Evolutionary conservation across 176 grass and related monocot genomes (phyloP).

Genomic region (Microstegium vimineum): DNA sequence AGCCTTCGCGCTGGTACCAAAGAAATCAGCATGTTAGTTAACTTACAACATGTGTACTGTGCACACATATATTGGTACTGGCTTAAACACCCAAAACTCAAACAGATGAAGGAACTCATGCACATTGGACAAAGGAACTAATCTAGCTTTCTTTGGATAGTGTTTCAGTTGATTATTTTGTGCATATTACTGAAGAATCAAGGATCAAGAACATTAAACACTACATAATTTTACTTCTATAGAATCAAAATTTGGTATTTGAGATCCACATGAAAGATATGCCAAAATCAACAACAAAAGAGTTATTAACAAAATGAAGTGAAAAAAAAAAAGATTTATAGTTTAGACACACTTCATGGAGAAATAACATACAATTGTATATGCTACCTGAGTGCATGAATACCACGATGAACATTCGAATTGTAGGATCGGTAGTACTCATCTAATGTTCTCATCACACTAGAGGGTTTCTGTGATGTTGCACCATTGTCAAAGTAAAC

Average conservation of each 20-base stretch:
- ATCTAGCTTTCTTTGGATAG: background rate
- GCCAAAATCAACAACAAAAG: background rate
- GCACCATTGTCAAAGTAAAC: too few species aligned
- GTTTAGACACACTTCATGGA: too few species aligned
- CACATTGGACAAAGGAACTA: background rate
- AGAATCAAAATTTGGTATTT: background rate
- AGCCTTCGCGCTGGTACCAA: too few species aligned
- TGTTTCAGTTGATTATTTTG: background rate
- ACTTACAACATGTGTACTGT: background rate
- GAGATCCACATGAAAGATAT: background rate
- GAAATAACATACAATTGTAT: too few species aligned
- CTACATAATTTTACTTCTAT: background rate
- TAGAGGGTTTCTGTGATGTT: too few species aligned
- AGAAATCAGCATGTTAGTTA: too few species aligned
- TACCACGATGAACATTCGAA: too few species aligned
- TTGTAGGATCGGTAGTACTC: too few species aligned
- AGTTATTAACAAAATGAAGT: background rate
- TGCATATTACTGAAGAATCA: background rate
- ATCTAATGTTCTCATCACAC: too few species aligned
- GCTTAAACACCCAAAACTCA: too few species aligned
- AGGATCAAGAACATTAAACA: background rate
- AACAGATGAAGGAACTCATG: background rate
- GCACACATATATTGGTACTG: background rate
- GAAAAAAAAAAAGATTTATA: background rate
- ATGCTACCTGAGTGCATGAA: too few species aligned